These are phyloP conservation scores for Aspergillus alliaceus DNA, from an alignment of 2,329 filamentous ascomycete species.

Conservation along the genomic window DNA sequence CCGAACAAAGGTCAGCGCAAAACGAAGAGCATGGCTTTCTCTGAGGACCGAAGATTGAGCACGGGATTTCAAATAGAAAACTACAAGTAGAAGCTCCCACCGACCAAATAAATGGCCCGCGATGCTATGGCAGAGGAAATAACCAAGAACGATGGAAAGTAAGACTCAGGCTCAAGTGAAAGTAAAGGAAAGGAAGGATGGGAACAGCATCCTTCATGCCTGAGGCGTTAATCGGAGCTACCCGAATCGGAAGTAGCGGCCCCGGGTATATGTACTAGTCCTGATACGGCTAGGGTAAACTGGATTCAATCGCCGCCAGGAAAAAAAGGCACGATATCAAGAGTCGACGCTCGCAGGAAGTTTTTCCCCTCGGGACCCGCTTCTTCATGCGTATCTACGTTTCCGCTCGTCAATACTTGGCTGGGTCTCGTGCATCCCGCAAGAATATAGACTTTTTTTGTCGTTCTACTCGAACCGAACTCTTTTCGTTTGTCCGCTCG, in stretches of 20 bases:
- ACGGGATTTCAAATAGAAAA: no score
- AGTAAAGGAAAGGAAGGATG: background rate
- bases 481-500: background rate
- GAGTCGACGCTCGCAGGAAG: background rate
- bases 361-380: background rate
- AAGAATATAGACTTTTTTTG: background rate
- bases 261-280: background rate
- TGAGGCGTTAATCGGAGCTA: background rate
- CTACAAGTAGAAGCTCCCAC: background rate
- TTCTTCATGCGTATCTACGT: constrained; percentile 7
- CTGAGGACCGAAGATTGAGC: background rate
- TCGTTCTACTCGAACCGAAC: background rate
- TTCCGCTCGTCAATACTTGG: constrained; percentile 2
- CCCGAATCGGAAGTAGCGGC: background rate
- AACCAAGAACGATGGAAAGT: no score
- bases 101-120: background rate
- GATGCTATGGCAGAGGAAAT: background rate
- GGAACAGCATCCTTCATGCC: background rate
- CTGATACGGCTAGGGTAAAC: background rate
- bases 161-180: background rate
- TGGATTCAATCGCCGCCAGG: background rate
- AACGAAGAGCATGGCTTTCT: background rate
- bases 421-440: constrained; percentile 1
- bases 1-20: background rate
- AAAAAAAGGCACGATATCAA: background rate